Base-by-base conservation (phyloP, 495 filamentous ascomycete genomes). In the Podospora pseudopauciseta region DNA sequence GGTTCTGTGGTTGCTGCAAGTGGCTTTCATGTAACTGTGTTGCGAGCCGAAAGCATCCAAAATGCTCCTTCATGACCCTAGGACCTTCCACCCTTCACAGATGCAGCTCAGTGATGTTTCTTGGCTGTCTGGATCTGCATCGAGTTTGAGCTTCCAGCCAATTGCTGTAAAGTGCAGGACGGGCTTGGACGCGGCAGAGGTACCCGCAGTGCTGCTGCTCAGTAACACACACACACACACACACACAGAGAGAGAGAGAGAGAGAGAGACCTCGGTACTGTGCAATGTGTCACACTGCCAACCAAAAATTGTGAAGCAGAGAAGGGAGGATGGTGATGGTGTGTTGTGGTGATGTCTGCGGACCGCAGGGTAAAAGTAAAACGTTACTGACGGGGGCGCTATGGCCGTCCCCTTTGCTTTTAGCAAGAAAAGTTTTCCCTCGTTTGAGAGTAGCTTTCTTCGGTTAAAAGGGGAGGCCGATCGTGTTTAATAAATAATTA, bases 401-500 rank as follows among this genome's bases (percentile, higher is more conserved):
- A 60, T 49, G 62, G 23, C 32, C 30, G 4, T 58, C 39, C 58
- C 49, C 53, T 58, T 58, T 58, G 55, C 55, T 19, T 26, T 58
- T 7, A 20, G 26, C 23, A 67, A 73, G 68, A 69, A 63, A 75
- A 66, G 49, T 55, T 67, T 70, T 69, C 59, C 68, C 67, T 66
- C 58, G 65, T 26, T 63, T 63, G 55, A 26, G n/a, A 58, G 55
- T 58, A 58, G n/a, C 55, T 18, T 63, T 34, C 28, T 70, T 73
- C 74, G 74, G 71, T 74, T 77, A 74, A 76, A 73, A 28, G 56
- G 64, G 61, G 65, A 63, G 58, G 34, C 23, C 57, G 54, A 70
- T 64, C 69, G 67, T n/a, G 30, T 68, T 71, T 74, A 71, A 74
- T 71, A 73, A 72, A 70, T 69, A 63, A 70, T 73, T 67, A 72